Base-by-base conservation (phyloP, 331 rosid genomes). In the Phaseolus coccineus region DNA sequence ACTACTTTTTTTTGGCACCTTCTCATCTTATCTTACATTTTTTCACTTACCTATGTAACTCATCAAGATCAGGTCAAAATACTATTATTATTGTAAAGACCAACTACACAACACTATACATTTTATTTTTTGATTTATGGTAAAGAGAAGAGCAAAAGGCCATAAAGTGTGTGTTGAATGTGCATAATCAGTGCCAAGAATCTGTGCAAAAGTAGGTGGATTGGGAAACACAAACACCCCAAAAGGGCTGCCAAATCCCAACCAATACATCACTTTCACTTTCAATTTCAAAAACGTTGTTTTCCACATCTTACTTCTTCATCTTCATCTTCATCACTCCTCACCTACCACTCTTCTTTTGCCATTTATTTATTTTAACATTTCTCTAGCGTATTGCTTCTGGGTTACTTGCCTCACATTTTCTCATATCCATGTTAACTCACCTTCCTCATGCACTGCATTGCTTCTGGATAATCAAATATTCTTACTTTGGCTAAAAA, bases 181-280 rank as follows among this genome's bases (percentile, higher is more conserved):
- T 13, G 22, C 42, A 5, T 61, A 61, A 59, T 62, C 11, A 63
- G 7, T n/a, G 74, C 15, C 56, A 47, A 37, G 56, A 57, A 75
- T 64, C 37, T 64, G 22, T 39, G 37, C 35, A 25, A 15, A 67
- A 52, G 69, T 51, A n/a, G 73, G 19, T 37, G 31, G 50, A 12
- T 61, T 30, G 62, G 67, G 11, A 78, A 77, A 48, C 69, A 50
- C 69, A 81, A 65, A 51, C 48, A 8, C 14, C 42, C 42, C 35
- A 33, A 33, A 33, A 19, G 35, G 35, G 3, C 4, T 33, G 35
- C 42, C 25, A 2, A 31, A 37, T 22, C 24, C 59, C 58, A 15
- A 10, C 62, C 67, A 15, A 6, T 42, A 16, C 40, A 42, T 72
- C 14, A 10, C 46, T 46, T 75, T 78, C 65, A 25, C 6, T 33